These are phyloP conservation scores for Citrus cavaleriei DNA, from an alignment of 345 rosid species.

Conservation along the genomic window DNA sequence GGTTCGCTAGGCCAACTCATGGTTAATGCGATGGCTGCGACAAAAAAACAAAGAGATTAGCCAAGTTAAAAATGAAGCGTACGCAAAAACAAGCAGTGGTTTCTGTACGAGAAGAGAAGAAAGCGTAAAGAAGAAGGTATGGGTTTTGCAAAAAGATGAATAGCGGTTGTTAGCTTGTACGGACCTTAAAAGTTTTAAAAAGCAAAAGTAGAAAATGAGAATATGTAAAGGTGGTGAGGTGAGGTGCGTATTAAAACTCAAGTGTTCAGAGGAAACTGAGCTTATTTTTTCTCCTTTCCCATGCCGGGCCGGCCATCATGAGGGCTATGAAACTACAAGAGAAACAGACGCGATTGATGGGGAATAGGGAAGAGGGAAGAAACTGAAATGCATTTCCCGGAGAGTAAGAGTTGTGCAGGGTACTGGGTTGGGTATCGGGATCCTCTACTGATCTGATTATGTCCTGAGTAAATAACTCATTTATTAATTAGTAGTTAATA, in stretches of 20 bases:
- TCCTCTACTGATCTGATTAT: no score
- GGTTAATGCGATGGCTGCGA: background rate
- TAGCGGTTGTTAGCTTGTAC: no score
- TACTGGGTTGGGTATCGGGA: no score
- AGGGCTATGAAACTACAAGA: background rate
- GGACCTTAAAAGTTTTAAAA: no score
- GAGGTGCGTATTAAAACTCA: background rate
- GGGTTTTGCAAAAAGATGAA: no score
- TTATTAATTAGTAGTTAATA: no score
- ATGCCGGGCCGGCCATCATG: background rate
- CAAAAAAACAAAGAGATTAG: background rate
- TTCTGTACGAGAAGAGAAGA: background rate
- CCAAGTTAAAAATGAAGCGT: background rate
- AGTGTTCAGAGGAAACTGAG: background rate
- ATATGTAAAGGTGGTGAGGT: background rate
- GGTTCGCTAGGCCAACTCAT: slow-evolving; percentile 16
- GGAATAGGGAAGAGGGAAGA: background rate
- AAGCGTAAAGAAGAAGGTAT: background rate
- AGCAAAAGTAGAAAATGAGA: background rate
- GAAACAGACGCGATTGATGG: background rate
- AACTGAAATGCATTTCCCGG: slow-evolving; percentile 4
- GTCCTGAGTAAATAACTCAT: no score
- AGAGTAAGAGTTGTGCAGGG: background rate
- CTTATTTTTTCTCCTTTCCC: background rate
- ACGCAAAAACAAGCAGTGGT: no score